Percentiles rank a stretch among this genome's conserved stretches.
phyloP scores from a whole-genome alignment of 805 yeast species.

The Blastobotrys terrestris region DNA sequence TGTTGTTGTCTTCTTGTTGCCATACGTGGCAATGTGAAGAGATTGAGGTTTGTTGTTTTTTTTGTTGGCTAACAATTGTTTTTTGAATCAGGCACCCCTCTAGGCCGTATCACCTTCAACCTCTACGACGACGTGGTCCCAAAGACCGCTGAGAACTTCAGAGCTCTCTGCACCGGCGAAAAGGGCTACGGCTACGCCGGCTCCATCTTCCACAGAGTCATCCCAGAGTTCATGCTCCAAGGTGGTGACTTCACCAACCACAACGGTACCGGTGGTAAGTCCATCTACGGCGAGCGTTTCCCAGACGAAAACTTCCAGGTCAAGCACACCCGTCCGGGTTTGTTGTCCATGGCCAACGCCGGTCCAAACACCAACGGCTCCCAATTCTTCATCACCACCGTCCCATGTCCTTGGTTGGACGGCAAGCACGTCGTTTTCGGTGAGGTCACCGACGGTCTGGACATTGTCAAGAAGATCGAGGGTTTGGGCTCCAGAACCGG shows the following conservation, averaged over 20 bases:
- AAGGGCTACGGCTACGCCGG: conserved; percentile 87
- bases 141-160: conserved; percentile 93
- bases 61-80: neutral
- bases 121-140: conserved; percentile 88
- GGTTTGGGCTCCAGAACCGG: conserved; percentile 63
- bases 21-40: neutral
- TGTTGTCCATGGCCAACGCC: conserved; percentile 94
- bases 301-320: conserved; percentile 69
- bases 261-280: conserved; percentile 89
- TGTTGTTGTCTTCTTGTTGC: neutral
- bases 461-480: conserved; percentile 82
- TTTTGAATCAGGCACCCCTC: conserved; percentile 42
- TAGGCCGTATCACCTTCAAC: conserved; percentile 82
- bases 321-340: conserved; percentile 75
- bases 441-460: conserved; percentile 79
- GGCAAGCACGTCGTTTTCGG: conserved; percentile 96
- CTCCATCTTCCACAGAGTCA: conserved; percentile 93
- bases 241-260: conserved; percentile 86
- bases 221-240: conserved; percentile 95
- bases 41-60: neutral
- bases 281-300: conserved; percentile 70
- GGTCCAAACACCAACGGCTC: conserved; percentile 98
- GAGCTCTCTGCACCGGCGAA: conserved; percentile 91
- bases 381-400: conserved; percentile 94
- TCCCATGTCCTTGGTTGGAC: conserved; percentile 80